phyloP scores from a whole-genome alignment of 768 basidiomycete species.

The Mycena venus region DNA sequence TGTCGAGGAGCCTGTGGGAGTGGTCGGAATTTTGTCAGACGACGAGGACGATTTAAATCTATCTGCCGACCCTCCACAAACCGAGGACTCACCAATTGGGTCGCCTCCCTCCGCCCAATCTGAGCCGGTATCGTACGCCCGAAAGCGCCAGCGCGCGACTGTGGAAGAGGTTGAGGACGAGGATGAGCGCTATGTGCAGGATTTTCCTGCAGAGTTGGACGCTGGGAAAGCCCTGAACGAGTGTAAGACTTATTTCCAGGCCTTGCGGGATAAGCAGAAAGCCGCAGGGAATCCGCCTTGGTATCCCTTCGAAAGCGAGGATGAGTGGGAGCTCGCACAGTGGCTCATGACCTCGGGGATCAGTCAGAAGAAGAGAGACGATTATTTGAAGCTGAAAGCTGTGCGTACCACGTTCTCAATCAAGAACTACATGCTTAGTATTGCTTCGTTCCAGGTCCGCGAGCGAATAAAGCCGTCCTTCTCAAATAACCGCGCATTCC shows the following conservation, averaged over 20 bases:
- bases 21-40: no score
- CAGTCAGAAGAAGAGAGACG: slow-evolving; percentile 43
- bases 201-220: not conserved
- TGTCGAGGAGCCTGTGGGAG: no score
- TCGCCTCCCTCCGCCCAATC: no score
- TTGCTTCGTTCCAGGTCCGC: not conserved
- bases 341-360: slow-evolving; percentile 44
- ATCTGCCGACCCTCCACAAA: no score
- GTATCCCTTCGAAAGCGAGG: no score
- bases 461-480: no score
- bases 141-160: not conserved
- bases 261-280: slow-evolving; percentile 25
- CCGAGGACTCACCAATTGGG: not conserved
- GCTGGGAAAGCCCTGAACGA: not conserved
- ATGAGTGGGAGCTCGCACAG: no score
- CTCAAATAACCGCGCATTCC: slow-evolving; percentile 19
- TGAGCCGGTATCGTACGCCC: no score
- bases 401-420: not conserved
- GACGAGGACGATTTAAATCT: no score
- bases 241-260: slow-evolving; percentile 28
- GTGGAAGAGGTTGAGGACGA: slow-evolving; percentile 9
- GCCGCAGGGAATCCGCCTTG: no score
- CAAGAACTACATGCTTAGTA: no score
- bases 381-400: slow-evolving; percentile 42
- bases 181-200: not conserved